Conservation (phyloP, 164 flowering plant species). For the Aristolochia californica region DNA sequence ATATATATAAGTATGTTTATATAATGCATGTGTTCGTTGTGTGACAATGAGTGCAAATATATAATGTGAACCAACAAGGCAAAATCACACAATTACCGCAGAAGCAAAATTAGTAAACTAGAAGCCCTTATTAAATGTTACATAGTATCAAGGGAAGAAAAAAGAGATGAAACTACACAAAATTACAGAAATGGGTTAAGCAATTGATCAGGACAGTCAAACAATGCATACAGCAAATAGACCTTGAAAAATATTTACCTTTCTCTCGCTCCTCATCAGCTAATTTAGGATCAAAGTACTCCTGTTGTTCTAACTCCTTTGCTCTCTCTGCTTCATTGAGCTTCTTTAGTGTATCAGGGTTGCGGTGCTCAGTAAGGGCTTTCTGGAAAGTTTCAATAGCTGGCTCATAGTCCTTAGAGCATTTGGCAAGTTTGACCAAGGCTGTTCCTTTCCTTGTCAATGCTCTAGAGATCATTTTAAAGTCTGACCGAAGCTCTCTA, state of each 20-base stretch:
- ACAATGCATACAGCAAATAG: too few species aligned
- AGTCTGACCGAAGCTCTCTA: slow-evolving; percentile 85
- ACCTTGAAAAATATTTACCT: slow-evolving; percentile 30
- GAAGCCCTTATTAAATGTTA: too few species aligned
- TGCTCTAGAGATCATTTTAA: slow-evolving; percentile 88
- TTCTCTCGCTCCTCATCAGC: slow-evolving; percentile 98
- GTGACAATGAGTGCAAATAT: too few species aligned
- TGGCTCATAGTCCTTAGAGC: slow-evolving; percentile 80
- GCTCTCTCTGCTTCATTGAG: slow-evolving; percentile 94
- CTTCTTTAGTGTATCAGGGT: slow-evolving; percentile 88
- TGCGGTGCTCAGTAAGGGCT: slow-evolving; percentile 94
- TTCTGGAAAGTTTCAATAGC: slow-evolving; percentile 93
- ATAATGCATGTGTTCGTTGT: too few species aligned
- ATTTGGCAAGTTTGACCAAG: slow-evolving; percentile 73
- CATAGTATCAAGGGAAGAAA: too few species aligned
- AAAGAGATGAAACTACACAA: too few species aligned
- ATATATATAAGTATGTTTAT: too few species aligned
- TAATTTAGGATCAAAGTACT: slow-evolving; percentile 69
- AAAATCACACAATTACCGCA: too few species aligned
- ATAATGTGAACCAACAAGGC: too few species aligned
- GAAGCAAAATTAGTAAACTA: too few species aligned
- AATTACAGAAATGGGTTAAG: too few species aligned
- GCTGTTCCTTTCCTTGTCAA: slow-evolving; percentile 95
- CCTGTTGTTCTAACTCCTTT: slow-evolving; percentile 87
- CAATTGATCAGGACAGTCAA: too few species aligned